Conservation (phyloP, 495 filamentous ascomycete species). For the Lepraria neglecta region DNA sequence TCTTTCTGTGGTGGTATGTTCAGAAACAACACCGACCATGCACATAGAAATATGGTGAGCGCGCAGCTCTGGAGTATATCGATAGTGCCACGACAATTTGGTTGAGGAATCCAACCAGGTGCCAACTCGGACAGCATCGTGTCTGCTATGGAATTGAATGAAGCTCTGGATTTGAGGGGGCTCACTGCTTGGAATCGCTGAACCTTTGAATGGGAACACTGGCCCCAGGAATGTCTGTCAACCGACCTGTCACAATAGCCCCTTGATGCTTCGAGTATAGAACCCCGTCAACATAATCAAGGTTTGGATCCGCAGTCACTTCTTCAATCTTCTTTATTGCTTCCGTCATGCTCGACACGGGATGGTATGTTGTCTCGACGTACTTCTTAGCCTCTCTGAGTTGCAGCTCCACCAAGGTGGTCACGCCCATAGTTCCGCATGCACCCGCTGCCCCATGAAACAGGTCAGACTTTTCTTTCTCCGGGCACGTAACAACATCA, state of each 20-base stretch:
- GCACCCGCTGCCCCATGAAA: constrained; percentile 49
- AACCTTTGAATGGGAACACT: constrained; percentile 35
- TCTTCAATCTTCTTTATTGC: constrained; percentile 37
- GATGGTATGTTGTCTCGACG: constrained; percentile 47
- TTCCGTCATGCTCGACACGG: constrained; percentile 34
- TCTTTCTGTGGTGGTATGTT: constrained; percentile 19
- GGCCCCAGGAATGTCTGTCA: constrained; percentile 31
- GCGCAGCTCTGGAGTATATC: constrained; percentile 25
- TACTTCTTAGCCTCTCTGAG: constrained; percentile 42
- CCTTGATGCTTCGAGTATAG: constrained; percentile 40
- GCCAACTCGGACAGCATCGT: background rate
- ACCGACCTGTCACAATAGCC: constrained; percentile 44
- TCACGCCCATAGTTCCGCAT: constrained; percentile 48
- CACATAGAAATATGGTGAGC: constrained; percentile 26
- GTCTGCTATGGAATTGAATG: background rate
- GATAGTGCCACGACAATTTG: constrained; percentile 25
- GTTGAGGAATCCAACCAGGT: constrained; percentile 21
- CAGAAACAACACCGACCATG: constrained; percentile 24
- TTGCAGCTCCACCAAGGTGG: constrained; percentile 48
- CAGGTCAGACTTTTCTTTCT: constrained; percentile 39
- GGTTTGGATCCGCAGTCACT: constrained; percentile 28
- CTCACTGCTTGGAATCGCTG: constrained; percentile 31
- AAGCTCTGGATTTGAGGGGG: background rate
- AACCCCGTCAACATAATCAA: constrained; percentile 54
- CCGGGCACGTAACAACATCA: constrained; percentile 40